These are phyloP conservation scores for Drosera capensis DNA, from an alignment of 148 eudicot species.

Conservation along the genomic window DNA sequence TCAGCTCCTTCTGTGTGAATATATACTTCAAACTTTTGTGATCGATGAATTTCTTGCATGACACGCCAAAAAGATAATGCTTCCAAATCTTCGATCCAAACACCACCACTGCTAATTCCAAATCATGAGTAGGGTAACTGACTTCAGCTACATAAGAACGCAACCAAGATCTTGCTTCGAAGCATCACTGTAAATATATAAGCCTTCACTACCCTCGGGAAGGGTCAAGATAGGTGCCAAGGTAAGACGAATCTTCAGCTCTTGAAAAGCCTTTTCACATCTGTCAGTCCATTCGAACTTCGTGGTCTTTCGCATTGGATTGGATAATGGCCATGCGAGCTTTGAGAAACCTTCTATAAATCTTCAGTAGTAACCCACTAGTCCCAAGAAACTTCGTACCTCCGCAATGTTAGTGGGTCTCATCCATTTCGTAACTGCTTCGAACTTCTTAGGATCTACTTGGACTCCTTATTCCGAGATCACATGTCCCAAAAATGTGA, in stretches of 20 bases:
- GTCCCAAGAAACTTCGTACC: constrained; percentile 4
- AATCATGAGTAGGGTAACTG: too few species aligned
- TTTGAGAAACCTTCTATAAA: constrained; percentile 1
- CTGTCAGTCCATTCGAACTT: neutral
- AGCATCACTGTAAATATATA: constrained; percentile 3
- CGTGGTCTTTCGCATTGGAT: neutral
- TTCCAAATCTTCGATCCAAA: neutral
- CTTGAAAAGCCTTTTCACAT: neutral
- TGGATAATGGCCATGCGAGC: neutral
- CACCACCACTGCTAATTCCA: too few species aligned
- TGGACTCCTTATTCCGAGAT: constrained; percentile 1
- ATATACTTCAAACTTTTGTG: too few species aligned
- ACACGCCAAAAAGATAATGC: neutral
- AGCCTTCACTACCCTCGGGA: neutral
- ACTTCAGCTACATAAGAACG: neutral
- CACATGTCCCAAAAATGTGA: constrained; percentile 6
- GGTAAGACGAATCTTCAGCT: neutral
- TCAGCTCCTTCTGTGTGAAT: too few species aligned
- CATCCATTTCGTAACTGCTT: constrained; percentile 2
- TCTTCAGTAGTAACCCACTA: constrained; percentile 1
- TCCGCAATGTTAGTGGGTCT: neutral
- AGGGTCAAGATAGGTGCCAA: neutral
- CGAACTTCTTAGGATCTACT: neutral
- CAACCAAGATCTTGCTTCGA: neutral
- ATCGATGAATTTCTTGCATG: too few species aligned